These are phyloP conservation scores for Aspergillus carlsbadensis DNA, from an alignment of 495 filamentous ascomycete species.

Conservation along the genomic window DNA sequence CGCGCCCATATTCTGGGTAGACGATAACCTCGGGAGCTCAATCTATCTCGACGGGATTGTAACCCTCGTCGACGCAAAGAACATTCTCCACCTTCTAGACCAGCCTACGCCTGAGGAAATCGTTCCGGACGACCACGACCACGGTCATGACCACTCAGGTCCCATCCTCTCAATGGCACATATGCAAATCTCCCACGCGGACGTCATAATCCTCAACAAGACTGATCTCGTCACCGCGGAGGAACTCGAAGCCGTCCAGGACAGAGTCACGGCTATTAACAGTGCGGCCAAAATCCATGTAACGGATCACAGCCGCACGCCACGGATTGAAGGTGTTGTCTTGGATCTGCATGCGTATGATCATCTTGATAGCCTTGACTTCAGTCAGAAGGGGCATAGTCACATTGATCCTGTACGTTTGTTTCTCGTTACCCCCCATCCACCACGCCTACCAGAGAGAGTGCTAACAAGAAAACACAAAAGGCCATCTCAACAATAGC, in stretches of 20 bases:
- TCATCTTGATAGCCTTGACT: slow-evolving; percentile 65
- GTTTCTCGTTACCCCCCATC: background rate
- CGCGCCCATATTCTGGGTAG: slow-evolving; percentile 95
- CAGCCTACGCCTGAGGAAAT: slow-evolving; percentile 63
- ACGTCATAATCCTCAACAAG: slow-evolving; percentile 94
- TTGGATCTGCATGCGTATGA: slow-evolving; percentile 95
- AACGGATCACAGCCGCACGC: slow-evolving; percentile 75
- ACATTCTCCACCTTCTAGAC: slow-evolving; percentile 77
- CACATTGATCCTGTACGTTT: slow-evolving; percentile 76
- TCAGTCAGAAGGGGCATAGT: slow-evolving; percentile 66
- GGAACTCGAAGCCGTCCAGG: slow-evolving; percentile 62
- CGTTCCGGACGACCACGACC: slow-evolving; percentile 38
- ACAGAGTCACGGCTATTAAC: slow-evolving; percentile 80
- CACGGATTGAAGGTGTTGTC: slow-evolving; percentile 78
- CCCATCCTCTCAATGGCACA: slow-evolving; percentile 84
- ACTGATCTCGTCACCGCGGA: slow-evolving; percentile 74
- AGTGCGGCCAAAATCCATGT: slow-evolving; percentile 81
- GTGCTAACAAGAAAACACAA: background rate
- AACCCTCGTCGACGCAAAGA: slow-evolving; percentile 93
- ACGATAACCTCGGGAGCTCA: slow-evolving; percentile 87
- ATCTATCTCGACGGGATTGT: slow-evolving; percentile 98
- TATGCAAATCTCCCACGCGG: slow-evolving; percentile 95
- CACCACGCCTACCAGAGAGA: background rate
- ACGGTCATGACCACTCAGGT: slow-evolving; percentile 51
- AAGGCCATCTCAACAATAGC: slow-evolving; percentile 88